Evolutionary conservation across 345 rosid species (phyloP), one percentile per base, ranked within the genome.

Genomic region (Pugionium dolabratum): DNA sequence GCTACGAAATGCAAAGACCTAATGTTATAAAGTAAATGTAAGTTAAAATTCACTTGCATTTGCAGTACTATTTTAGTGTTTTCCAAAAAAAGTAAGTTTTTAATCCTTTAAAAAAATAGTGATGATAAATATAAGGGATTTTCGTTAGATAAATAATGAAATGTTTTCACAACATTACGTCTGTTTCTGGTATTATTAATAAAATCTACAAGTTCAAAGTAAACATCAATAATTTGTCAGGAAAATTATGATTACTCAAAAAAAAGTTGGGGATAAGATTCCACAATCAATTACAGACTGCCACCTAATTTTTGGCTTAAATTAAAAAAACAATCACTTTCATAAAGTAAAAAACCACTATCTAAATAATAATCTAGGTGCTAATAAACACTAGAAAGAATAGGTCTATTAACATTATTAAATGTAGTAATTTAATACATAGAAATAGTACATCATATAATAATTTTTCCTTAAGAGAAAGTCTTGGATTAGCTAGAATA

Each of bases 321-420:
- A 57, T 33, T 25, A 46, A 59, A 61, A 18, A 6, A 57, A 41
- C 65, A 41, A 56, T 72, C 76, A 28, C 66, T 64, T n/a, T 72
- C 70, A 34, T 2, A 28, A 64, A 64, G 71, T 64, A 72, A 56
- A 72, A 56, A 72, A 72, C 76, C 71, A 72, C 65, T 64, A 1
- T 30, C 30, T 62, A 56, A 54, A 28, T 62, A 9, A 48, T 55
- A 54, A 55, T 39, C 64, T 56, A 71, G 32, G 54, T 50, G 71
- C 66, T 64, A 29, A 46, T 55, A 56, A 49, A 47, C 9, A 6
- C 6, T 37, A 31, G 4, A 71, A 35, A 48, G 75, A 71, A 64
- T 49, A 33, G 59, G 75, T 71, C 70, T 71, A 71, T 25, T 10
- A n/a, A 39, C 18, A 18, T 18, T 62, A 70, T 62, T 45, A 30